Conservation (phyloP, 768 basidiomycete genomes). For the Phlebiopsis gigantea region DNA sequence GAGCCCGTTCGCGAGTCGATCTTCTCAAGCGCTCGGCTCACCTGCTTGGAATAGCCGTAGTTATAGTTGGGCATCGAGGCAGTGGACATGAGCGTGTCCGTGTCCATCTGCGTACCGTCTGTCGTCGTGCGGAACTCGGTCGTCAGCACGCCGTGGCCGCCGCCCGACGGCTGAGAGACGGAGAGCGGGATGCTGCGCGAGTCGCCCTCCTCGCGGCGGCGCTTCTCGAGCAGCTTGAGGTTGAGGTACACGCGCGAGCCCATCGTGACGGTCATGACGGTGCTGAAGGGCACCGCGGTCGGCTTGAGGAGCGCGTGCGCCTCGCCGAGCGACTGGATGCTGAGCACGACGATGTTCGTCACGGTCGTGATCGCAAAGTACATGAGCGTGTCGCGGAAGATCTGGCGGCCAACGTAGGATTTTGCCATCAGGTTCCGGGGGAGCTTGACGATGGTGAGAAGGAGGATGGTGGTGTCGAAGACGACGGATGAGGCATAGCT, state of each 20-base stretch:
- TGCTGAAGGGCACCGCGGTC: slow-evolving; percentile 11
- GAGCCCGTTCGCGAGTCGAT: background rate
- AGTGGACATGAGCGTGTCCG: background rate
- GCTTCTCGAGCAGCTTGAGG: slow-evolving; percentile 7
- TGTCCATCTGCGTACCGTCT: background rate
- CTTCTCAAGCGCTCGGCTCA: background rate
- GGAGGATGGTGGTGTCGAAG: slow-evolving; percentile 26
- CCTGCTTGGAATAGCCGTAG: background rate
- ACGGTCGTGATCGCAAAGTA: slow-evolving; percentile 11
- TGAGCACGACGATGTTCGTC: slow-evolving; percentile 15
- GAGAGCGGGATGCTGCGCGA: background rate
- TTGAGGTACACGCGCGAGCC: slow-evolving; percentile 17
- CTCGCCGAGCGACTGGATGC: slow-evolving; percentile 12
- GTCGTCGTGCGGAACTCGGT: background rate
- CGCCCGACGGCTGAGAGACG: background rate
- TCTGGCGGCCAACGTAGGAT: slow-evolving; percentile 6
- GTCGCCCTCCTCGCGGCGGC: background rate
- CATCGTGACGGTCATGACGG: slow-evolving; percentile 28
- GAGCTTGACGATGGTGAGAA: slow-evolving; percentile 22
- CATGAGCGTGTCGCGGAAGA: slow-evolving; percentile 11
- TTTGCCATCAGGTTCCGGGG: background rate
- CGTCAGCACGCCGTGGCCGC: background rate
- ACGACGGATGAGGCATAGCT: slow-evolving; percentile 28
- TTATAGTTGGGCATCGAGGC: background rate
- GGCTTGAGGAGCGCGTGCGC: slow-evolving; percentile 12